phyloP scores from a whole-genome alignment of 441 rosid genomes.

The Daphne laureola region DNA sequence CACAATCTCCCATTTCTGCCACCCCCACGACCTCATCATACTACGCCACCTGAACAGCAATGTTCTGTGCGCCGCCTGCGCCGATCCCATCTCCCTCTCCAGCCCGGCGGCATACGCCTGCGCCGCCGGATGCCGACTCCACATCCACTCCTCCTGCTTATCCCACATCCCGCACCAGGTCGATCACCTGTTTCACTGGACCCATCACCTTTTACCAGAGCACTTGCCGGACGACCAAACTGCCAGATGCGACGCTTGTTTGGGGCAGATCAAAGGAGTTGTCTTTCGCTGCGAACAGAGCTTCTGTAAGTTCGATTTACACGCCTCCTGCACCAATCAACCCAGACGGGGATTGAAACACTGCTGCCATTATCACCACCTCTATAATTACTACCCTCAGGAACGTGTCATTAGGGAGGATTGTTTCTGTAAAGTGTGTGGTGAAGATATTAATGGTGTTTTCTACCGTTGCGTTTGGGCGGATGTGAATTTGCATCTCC shows the following conservation, averaged over 20 bases:
- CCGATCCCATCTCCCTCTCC: not conserved
- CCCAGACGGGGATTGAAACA: not conserved
- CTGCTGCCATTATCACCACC: not conserved
- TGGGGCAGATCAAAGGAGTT: not conserved
- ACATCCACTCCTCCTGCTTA: constrained; percentile 1
- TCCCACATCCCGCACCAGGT: not conserved
- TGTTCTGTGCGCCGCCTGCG: not conserved
- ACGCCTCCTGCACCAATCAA: not conserved
- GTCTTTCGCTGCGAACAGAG: not conserved
- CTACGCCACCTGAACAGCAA: not conserved
- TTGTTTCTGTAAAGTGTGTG: not conserved
- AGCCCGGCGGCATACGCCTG: not conserved
- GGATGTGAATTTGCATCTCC: not conserved
- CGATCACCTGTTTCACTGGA: not conserved
- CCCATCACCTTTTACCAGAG: not conserved
- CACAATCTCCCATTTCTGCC: constrained; percentile 3
- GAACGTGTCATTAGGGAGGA: not conserved
- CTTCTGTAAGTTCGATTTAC: not conserved
- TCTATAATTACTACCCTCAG: not conserved
- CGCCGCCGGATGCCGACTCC: not conserved
- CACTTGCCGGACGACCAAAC: not conserved
- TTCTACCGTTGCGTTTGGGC: not conserved
- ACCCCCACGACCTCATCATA: not conserved
- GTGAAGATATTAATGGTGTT: not conserved
- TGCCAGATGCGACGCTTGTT: not conserved